phyloP scores from a whole-genome alignment of 768 basidiomycete species.

The Serendipita sp. region DNA sequence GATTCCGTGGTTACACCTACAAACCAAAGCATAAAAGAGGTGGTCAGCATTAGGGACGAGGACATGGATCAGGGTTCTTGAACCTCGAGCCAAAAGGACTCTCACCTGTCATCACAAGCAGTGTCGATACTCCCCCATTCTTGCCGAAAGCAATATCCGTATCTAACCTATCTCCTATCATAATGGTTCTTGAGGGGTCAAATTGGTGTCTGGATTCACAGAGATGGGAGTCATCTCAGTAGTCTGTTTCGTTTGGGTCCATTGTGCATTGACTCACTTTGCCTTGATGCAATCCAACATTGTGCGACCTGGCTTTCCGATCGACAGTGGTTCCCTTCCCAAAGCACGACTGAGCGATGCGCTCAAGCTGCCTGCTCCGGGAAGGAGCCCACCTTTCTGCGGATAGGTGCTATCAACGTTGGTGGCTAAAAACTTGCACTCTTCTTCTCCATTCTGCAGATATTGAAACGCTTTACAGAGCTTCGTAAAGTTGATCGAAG shows the following conservation, averaged over 20 bases:
- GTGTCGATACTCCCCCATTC: constrained; percentile 65
- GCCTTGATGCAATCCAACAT: constrained; percentile 90
- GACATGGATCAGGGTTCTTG: neutral
- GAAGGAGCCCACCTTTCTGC: constrained; percentile 44
- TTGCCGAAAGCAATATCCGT: constrained; percentile 93
- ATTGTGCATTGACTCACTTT: constrained; percentile 27
- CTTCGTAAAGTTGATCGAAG: constrained; percentile 82
- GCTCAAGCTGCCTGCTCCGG: constrained; percentile 72
- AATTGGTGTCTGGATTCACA: constrained; percentile 48
- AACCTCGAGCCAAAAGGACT: neutral
- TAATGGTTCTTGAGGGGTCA: constrained; percentile 73
- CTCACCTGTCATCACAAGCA: constrained; percentile 83
- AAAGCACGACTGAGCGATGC: constrained; percentile 65
- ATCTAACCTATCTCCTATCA: constrained; percentile 90
- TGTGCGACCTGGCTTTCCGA: constrained; percentile 79
- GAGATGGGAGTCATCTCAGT: neutral
- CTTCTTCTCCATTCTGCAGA: constrained; percentile 45
- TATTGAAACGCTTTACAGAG: constrained; percentile 84
- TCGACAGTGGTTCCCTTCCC: constrained; percentile 51
- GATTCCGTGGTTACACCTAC: constrained; percentile 33
- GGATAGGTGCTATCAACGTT: constrained; percentile 92
- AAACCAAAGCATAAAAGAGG: constrained; percentile 47
- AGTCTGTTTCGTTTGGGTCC: neutral
- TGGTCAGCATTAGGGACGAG: neutral
- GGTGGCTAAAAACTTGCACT: constrained; percentile 72